Conservation (phyloP, 2,329 filamentous ascomycete genomes). For the Curvularia hawaiiensis region DNA sequence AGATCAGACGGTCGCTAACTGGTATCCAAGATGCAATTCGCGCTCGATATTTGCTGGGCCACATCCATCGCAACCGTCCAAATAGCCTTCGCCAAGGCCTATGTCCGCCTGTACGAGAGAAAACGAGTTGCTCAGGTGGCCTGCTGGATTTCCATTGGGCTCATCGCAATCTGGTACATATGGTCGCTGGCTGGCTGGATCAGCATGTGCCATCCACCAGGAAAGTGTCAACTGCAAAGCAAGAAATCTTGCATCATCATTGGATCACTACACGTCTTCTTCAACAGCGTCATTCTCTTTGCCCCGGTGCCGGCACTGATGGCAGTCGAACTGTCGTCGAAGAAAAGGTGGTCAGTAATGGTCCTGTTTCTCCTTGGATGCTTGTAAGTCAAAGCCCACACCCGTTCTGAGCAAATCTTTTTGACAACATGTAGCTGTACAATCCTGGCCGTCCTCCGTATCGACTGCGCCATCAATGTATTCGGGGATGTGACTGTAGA, state of each 20-base stretch:
- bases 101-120: conserved; percentile 24
- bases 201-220: conserved; percentile 25
- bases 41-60: conserved; percentile 29
- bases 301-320: conserved; percentile 20
- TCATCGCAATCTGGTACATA: conserved; percentile 23
- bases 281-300: conserved; percentile 23
- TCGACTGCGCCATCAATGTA: conserved; percentile 26
- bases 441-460: conserved; percentile 25
- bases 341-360: conserved; percentile 19
- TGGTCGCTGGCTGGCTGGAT: conserved; percentile 25
- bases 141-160: conserved; percentile 19
- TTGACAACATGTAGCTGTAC: conserved; percentile 21
- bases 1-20: conserved; percentile 3
- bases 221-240: conserved; percentile 21
- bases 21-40: conserved; percentile 23
- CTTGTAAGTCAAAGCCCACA: conserved; percentile 18
- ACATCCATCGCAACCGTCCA: conserved; percentile 28
- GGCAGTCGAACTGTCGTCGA: conserved; percentile 17
- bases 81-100: conserved; percentile 24
- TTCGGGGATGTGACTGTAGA: conserved; percentile 23
- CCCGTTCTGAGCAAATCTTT: neutral
- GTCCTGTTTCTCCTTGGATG: conserved; percentile 22
- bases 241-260: conserved; percentile 26
- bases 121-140: conserved; percentile 9
- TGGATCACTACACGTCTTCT: conserved; percentile 26